These are phyloP conservation scores for Cladophialophora bantiana DNA, from an alignment of 2,329 filamentous ascomycete genomes.

Conservation along the genomic window DNA sequence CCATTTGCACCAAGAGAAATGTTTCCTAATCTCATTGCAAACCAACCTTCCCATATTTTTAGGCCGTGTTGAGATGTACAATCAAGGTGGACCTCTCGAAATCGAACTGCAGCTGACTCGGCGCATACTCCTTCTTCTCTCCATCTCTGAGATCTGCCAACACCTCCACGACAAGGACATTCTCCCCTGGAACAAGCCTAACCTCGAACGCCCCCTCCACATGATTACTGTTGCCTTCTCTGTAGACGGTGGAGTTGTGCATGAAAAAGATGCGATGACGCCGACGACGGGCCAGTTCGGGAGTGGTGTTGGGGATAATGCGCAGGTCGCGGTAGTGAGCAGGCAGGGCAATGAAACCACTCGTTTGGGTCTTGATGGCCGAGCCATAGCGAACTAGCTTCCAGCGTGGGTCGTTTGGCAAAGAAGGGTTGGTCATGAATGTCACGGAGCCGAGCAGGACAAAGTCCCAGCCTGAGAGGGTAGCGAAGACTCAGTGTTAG, in stretches of 20 bases:
- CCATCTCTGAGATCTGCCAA: constrained; percentile 70
- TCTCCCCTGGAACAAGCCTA: constrained; percentile 73
- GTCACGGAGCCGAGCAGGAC: constrained; percentile 72
- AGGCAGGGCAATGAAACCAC: constrained; percentile 70
- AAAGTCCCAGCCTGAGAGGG: constrained; percentile 49
- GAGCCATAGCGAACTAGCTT: constrained; percentile 71
- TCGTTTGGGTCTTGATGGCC: constrained; percentile 71
- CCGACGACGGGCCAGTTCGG: constrained; percentile 30
- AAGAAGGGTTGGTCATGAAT: constrained; percentile 69
- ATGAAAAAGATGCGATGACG: constrained; percentile 35
- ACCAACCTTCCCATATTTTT: background rate
- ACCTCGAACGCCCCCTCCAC: constrained; percentile 77
- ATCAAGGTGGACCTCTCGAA: constrained; percentile 65
- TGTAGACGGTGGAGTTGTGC: constrained; percentile 32
- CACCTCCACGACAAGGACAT: constrained; percentile 78
- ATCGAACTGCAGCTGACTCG: constrained; percentile 69
- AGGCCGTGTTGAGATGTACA: constrained; percentile 23
- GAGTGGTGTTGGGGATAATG: constrained; percentile 50
- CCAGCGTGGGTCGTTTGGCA: constrained; percentile 67
- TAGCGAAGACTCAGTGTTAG: background rate
- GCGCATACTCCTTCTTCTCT: constrained; percentile 60
- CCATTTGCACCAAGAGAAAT: background rate
- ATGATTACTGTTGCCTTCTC: constrained; percentile 47
- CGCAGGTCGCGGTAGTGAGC: constrained; percentile 74
- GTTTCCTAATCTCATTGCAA: constrained; percentile 2